Evolutionary conservation across 2,329 filamentous ascomycete species (phyloP).

Genomic region (Cercospora sp.): DNA sequence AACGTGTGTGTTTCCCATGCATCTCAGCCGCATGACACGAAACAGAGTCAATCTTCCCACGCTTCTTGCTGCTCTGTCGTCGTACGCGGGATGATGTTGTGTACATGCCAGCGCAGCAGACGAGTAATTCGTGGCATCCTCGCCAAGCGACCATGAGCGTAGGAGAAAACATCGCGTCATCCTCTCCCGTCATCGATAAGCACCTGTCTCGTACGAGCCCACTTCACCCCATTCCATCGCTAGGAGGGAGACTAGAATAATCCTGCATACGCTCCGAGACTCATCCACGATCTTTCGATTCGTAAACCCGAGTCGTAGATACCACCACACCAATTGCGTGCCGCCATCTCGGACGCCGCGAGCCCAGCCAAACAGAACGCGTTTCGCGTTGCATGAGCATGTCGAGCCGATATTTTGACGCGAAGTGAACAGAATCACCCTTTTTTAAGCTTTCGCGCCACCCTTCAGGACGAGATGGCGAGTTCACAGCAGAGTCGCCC

Average conservation of each 20-base stretch:
- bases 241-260: background rate
- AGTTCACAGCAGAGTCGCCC: slow-evolving; percentile 12
- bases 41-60: background rate
- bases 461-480: slow-evolving; percentile 17
- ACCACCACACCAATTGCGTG: slow-evolving; percentile 1
- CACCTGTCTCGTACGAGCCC: background rate
- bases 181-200: slow-evolving; percentile 8
- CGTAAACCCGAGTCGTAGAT: background rate
- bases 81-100: background rate
- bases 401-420: slow-evolving; percentile 4
- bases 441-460: slow-evolving; percentile 1
- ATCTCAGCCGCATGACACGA: slow-evolving; percentile 8
- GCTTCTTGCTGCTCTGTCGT: background rate
- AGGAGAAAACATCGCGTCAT: slow-evolving; percentile 8
- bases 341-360: background rate
- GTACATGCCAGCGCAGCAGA: background rate
- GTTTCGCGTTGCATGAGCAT: background rate
- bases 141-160: background rate
- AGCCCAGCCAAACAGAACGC: slow-evolving; percentile 2
- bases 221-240: background rate
- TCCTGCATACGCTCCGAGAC: slow-evolving; percentile 7
- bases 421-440: slow-evolving; percentile 4
- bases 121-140: background rate
- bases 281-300: background rate
- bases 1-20: background rate